A percentile compares a stretch with the other conserved stretches of the same genome.
These are phyloP conservation scores for Ephemerocybe angulata DNA, from an alignment of 768 basidiomycete species.

Conservation along the genomic window DNA sequence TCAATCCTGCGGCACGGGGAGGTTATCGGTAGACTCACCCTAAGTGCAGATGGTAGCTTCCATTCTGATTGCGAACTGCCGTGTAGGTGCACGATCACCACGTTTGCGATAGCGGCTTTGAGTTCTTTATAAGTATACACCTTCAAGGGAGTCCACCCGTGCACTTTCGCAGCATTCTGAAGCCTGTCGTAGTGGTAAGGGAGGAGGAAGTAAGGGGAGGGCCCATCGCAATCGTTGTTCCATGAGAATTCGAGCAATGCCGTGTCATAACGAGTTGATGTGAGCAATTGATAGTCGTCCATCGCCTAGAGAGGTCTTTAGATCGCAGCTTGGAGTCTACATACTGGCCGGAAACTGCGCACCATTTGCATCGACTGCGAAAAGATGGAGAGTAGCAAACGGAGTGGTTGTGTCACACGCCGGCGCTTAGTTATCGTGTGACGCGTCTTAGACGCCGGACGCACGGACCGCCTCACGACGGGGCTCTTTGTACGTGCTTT, in stretches of 20 bases:
- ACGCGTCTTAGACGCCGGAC: background rate
- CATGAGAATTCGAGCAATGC: slow-evolving; percentile 42
- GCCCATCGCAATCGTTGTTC: slow-evolving; percentile 51
- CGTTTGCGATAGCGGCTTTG: slow-evolving; percentile 10
- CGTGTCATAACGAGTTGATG: slow-evolving; percentile 59
- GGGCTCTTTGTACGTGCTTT: too few species aligned
- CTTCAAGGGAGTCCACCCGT: background rate
- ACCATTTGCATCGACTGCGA: background rate
- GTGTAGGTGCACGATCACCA: background rate
- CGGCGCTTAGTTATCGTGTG: background rate
- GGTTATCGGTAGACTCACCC: slow-evolving; percentile 1
- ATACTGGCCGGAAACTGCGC: too few species aligned
- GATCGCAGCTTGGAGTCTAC: background rate
- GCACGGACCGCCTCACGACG: too few species aligned
- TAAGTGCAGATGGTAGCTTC: slow-evolving; percentile 24
- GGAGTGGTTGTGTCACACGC: too few species aligned
- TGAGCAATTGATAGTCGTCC: slow-evolving; percentile 36
- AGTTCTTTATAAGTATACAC: slow-evolving; percentile 5
- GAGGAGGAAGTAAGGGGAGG: slow-evolving; percentile 62
- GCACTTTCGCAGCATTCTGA: slow-evolving; percentile 35
- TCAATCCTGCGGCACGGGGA: background rate
- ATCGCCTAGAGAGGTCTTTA: background rate
- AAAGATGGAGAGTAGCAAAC: background rate
- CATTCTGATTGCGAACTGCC: background rate
- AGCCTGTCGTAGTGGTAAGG: slow-evolving; percentile 61